Percentiles rank a stretch among this genome's conserved stretches.
These are phyloP conservation scores for Senna siamea DNA, from an alignment of 306 rosid genomes.

Conservation along the genomic window DNA sequence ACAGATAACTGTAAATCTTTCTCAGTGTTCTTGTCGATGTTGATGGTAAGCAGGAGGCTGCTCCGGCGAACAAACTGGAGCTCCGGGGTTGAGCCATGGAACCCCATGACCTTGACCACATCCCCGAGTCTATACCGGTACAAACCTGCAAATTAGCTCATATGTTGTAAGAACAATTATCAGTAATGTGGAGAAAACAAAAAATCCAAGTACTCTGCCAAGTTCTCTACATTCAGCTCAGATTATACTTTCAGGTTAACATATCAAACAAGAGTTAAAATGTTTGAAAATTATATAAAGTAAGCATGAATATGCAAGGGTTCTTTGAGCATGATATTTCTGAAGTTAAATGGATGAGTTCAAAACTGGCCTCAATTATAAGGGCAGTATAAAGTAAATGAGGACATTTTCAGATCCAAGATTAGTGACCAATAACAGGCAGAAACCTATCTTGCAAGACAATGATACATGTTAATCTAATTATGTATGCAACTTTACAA, in stretches of 20 bases:
- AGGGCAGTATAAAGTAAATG: too few relatives aligned
- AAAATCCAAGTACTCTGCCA: not conserved
- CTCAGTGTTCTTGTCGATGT: conserved; percentile 93
- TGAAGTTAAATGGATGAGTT: not conserved
- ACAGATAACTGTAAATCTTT: conserved; percentile 75
- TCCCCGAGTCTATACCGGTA: conserved; percentile 90
- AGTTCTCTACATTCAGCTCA: not conserved
- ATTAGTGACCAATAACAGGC: conserved; percentile 21
- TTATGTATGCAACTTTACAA: conserved; percentile 35
- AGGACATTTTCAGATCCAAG: too few relatives aligned
- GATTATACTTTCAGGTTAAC: not conserved
- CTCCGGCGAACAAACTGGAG: conserved; percentile 70
- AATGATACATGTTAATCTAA: conserved; percentile 24
- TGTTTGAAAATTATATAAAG: not conserved
- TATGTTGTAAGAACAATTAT: not conserved
- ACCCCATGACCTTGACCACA: conserved; percentile 73
- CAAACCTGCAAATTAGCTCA: conserved; percentile 58
- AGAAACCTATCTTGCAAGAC: not conserved
- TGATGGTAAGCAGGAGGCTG: conserved; percentile 66
- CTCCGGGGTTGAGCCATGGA: conserved; percentile 80
- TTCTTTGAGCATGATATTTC: not conserved
- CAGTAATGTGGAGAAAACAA: not conserved
- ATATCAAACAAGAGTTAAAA: not conserved
- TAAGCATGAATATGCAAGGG: not conserved
- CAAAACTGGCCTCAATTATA: not conserved